Base-by-base conservation (phyloP, 495 filamentous ascomycete species). In the Glutinoglossum americanum region DNA sequence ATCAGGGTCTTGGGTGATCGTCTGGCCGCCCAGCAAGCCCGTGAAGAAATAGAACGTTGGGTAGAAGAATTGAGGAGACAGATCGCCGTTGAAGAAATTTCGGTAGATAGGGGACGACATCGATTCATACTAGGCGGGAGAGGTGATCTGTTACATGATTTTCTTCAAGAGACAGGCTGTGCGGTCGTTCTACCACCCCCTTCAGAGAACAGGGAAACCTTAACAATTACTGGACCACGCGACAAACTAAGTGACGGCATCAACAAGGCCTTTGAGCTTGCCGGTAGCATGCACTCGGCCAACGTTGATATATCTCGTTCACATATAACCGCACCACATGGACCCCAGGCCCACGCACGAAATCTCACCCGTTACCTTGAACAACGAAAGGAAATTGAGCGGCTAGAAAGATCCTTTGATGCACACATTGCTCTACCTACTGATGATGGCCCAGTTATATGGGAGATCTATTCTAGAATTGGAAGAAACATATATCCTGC, bases 1-100 rank as follows among this genome's bases (percentile, higher is more conserved):
- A 97, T 98, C 58, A 75, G 81, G 27, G 80, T 98, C 48, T 81
- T 83, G 54, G 92, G 92, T 63, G 92, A 98, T 61, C 85, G 93
- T 28, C 66, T 73, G 45, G 87, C 85, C 45, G 88, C 92, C 27
- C 84, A 85, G 64, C 77, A 84, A 56, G 86, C 83, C 19, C 81
- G 81, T 51, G 80, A 80, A 39, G 80, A 84, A 62, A 84, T 99
- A 65, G 85, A 94, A 64, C 79, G 76, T 19, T 76, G 79, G 41
- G 86, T 81, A 5, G 75, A 82, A 60, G 74, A 89, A 62, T 73
- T 96, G 37, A 80, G 78, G 58, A 77, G 76, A 30, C 75, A 76
- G 59, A 70, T 99, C 59, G 79, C 80, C 19, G 68, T 87, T 10
- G 77, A 88, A 39, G 79, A 89, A 66, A 65, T 89, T 45, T 73